Percentiles rank a stretch among this genome's conserved stretches.
Conservation (phyloP, 2,329 filamentous ascomycete species). For the Zalaria sp. region DNA sequence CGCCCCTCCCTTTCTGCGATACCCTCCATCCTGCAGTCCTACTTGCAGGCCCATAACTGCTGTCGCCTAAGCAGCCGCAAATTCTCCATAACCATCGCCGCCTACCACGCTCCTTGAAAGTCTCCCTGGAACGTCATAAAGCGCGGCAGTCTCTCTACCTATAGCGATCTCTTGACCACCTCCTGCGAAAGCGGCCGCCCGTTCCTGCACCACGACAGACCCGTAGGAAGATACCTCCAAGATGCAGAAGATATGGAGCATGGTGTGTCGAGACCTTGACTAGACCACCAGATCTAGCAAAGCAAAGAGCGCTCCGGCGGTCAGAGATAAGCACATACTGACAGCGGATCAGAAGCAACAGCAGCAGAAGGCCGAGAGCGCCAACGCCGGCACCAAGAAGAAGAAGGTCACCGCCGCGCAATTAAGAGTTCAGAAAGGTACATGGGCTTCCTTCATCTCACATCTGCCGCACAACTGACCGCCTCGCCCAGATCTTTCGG, state of each 20-base stretch:
- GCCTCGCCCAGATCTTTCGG: conserved; percentile 55
- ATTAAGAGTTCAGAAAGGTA: conserved; percentile 90
- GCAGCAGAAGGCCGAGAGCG: conserved; percentile 86
- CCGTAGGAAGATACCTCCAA: conserved; percentile 22
- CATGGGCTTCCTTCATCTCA: not conserved
- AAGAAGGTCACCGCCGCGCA: conserved; percentile 98
- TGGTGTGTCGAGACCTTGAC: conserved; percentile 45
- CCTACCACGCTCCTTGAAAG: too few species aligned
- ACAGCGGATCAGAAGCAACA: conserved; percentile 46
- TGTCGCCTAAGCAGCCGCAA: too few species aligned
- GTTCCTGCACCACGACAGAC: too few species aligned
- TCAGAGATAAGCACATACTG: conserved; percentile 7
- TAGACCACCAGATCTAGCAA: conserved; percentile 4
- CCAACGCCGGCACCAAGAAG: conserved; percentile 68
- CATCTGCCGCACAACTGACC: not conserved
- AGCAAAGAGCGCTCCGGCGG: not conserved
- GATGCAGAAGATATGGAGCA: conserved; percentile 99
- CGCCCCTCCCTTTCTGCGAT: too few species aligned
- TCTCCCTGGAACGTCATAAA: too few species aligned
- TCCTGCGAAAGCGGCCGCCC: too few species aligned
- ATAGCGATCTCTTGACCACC: too few species aligned
- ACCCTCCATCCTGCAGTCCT: too few species aligned
- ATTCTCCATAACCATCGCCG: too few species aligned
- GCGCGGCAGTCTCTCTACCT: too few species aligned
- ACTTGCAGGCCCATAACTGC: too few species aligned